Conservation (phyloP, 352 stramenopile genomes). For the Peronospora farinosa region DNA sequence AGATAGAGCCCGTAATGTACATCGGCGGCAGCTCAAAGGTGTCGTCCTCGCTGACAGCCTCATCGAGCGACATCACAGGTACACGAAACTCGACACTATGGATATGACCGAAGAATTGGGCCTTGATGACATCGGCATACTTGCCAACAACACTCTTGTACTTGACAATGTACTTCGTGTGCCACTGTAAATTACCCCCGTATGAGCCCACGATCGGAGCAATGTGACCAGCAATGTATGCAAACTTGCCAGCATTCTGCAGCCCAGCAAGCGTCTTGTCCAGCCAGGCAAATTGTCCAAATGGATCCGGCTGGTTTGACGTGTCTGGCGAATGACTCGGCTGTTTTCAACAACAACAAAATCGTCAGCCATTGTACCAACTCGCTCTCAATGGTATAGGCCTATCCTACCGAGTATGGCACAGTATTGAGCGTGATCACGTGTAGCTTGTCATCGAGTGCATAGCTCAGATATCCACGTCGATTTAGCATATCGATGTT, state of each 20-base stretch:
- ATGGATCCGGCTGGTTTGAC: constrained; percentile 68
- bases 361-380: constrained; percentile 1
- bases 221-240: constrained; percentile 89
- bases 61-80: constrained; percentile 27
- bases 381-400: neutral
- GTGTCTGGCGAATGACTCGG: constrained; percentile 73
- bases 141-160: constrained; percentile 79
- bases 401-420: constrained; percentile 60
- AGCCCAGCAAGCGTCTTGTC: constrained; percentile 59
- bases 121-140: constrained; percentile 74
- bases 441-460: constrained; percentile 53
- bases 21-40: constrained; percentile 55
- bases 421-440: constrained; percentile 83
- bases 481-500: constrained; percentile 61
- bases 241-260: constrained; percentile 43
- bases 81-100: constrained; percentile 90
- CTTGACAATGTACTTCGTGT: constrained; percentile 70
- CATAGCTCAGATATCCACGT: constrained; percentile 60
- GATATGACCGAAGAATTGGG: constrained; percentile 90
- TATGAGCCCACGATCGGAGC: constrained; percentile 88
- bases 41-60: constrained; percentile 9
- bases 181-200: constrained; percentile 84
- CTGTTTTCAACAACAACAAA: constrained; percentile 29
- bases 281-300: constrained; percentile 89
- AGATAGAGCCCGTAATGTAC: constrained; percentile 82